phyloP scores from a whole-genome alignment of 306 rosid species.

The Castanopsis chinensis region DNA sequence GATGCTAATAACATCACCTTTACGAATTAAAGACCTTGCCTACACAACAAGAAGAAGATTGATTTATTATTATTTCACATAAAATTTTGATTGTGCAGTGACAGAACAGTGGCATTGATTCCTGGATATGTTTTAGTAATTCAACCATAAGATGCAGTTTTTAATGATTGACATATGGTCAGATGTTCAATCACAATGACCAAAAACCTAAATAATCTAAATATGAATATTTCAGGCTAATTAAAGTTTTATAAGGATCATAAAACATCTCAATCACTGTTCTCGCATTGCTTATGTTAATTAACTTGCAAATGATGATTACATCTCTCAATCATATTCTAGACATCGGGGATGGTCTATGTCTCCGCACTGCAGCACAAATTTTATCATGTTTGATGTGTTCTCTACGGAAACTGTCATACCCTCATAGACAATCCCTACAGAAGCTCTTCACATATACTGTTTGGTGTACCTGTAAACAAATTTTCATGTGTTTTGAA shows the following conservation, averaged over 20 bases:
- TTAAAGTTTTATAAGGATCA: too few relatives aligned
- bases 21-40: constrained; percentile 74
- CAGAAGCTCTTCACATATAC: background rate
- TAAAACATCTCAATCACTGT: too few relatives aligned
- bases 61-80: background rate
- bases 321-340: too few relatives aligned
- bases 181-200: background rate
- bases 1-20: constrained; percentile 82
- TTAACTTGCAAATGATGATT: too few relatives aligned
- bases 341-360: too few relatives aligned
- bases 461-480: background rate
- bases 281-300: too few relatives aligned
- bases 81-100: background rate
- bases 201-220: too few relatives aligned
- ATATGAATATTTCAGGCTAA: too few relatives aligned
- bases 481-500: background rate
- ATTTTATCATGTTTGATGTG: too few relatives aligned
- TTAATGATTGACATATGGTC: background rate
- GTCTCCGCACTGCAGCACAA: too few relatives aligned
- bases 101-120: background rate
- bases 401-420: too few relatives aligned
- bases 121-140: background rate
- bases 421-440: too few relatives aligned
- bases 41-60: constrained; percentile 27
- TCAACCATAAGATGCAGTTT: background rate